A percentile compares a stretch with the other conserved stretches of the same genome.
These are phyloP conservation scores for Hansfordia pulvinata DNA, from an alignment of 2,329 filamentous ascomycete species.

Conservation along the genomic window DNA sequence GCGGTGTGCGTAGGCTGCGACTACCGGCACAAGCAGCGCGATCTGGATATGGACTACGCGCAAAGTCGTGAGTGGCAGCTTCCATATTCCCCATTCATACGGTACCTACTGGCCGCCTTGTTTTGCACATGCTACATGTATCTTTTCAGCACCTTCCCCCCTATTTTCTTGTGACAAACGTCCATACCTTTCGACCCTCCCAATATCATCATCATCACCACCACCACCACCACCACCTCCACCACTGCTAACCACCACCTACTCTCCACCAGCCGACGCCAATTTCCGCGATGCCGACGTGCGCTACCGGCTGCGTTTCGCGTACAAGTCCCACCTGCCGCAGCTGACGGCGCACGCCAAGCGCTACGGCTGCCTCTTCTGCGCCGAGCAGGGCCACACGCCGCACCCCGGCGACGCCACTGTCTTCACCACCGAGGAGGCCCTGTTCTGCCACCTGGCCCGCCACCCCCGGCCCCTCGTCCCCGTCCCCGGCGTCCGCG, in stretches of 20 bases:
- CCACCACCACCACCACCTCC: not conserved
- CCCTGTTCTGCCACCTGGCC: constrained; percentile 23
- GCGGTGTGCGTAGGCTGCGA: no score
- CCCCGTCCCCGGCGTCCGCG: constrained; percentile 19
- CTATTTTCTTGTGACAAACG: no score
- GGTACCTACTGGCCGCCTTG: no score
- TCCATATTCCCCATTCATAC: no score
- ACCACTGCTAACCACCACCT: not conserved
- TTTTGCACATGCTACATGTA: no score
- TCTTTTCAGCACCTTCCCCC: no score
- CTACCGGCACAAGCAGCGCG: no score
- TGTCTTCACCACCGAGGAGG: constrained; percentile 21
- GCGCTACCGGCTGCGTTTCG: constrained; percentile 23
- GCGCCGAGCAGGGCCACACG: constrained; percentile 18
- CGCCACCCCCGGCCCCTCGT: constrained; percentile 26
- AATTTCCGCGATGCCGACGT: constrained; percentile 19
- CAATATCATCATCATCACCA: no score
- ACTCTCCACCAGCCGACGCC: constrained; percentile 14
- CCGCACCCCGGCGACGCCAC: constrained; percentile 25
- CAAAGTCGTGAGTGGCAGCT: no score
- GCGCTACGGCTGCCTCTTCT: constrained; percentile 25
- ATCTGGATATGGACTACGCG: no score
- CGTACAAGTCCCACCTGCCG: constrained; percentile 27
- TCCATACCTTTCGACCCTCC: no score
- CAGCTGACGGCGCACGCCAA: constrained; percentile 15